phyloP scores from a whole-genome alignment of 768 basidiomycete species.

The Leccinum arenicola region DNA sequence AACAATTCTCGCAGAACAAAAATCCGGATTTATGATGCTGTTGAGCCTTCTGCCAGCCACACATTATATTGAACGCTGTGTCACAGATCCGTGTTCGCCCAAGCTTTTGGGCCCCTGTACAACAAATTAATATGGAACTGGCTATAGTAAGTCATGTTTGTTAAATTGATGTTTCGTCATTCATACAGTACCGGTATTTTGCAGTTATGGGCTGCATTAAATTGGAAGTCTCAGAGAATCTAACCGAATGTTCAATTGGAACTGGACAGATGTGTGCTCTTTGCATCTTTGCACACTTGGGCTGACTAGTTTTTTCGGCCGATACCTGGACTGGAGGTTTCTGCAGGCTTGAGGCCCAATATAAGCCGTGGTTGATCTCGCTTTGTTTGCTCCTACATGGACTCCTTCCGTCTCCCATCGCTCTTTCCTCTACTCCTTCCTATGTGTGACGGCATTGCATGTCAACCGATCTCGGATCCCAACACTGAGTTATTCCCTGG shows the following conservation, averaged over 20 bases:
- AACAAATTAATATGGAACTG: too few species aligned
- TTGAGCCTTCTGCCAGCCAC: too few species aligned
- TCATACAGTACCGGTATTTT: neutral
- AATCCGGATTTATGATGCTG: too few species aligned
- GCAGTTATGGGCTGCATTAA: neutral
- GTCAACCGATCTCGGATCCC: neutral
- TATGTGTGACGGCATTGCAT: neutral
- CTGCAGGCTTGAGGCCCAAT: neutral
- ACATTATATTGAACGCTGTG: too few species aligned
- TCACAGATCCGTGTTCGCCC: too few species aligned
- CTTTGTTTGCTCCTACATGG: neutral
- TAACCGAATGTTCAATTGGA: neutral
- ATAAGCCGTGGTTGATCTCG: neutral
- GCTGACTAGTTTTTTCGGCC: neutral
- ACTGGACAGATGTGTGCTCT: neutral
- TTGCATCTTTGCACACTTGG: neutral
- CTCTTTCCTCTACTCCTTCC: neutral
- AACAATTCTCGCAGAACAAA: too few species aligned
- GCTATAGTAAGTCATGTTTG: neutral
- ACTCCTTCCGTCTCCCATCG: neutral
- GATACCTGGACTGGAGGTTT: neutral
- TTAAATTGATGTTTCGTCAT: neutral
- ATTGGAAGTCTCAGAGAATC: too few species aligned
- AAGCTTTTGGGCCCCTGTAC: neutral
- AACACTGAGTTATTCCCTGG: neutral